Percentiles rank a stretch among this genome's conserved stretches.
These are phyloP conservation scores for Leccinum glutinopallens DNA, from an alignment of 1,284 basidiomycete genomes.

Conservation along the genomic window DNA sequence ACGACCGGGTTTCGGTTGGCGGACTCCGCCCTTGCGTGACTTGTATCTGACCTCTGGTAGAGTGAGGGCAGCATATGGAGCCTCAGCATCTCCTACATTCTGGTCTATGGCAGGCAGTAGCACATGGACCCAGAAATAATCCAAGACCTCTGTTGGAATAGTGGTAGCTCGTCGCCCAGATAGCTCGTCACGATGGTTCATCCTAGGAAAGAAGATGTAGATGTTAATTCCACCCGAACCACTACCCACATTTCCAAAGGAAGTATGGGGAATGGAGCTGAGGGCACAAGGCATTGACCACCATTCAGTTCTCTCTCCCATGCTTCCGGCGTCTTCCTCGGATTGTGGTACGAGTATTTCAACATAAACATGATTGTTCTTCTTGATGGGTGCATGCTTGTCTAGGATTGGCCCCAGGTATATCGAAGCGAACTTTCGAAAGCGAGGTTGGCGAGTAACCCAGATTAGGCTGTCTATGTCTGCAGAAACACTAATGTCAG, in stretches of 20 bases:
- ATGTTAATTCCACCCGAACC: no score
- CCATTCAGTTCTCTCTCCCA: no score
- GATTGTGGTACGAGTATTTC: no score
- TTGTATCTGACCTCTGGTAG: slow-evolving; percentile 8
- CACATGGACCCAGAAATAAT: slow-evolving; percentile 12
- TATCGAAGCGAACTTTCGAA: not conserved
- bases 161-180: not conserved
- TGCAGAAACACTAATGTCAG: not conserved
- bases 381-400: no score
- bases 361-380: no score
- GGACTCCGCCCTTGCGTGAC: not conserved
- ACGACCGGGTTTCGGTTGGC: not conserved
- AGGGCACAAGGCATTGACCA: no score
- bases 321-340: no score
- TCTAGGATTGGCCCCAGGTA: no score
- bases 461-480: slow-evolving; percentile 5
- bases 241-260: no score
- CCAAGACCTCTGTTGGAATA: slow-evolving; percentile 14
- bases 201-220: slow-evolving; percentile 18
- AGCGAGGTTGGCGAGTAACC: not conserved
- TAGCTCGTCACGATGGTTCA: slow-evolving; percentile 19
- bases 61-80: slow-evolving; percentile 1
- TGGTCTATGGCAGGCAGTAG: slow-evolving; percentile 15
- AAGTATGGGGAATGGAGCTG: no score
- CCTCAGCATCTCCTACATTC: not conserved